Conservation (phyloP, 148 eudicot genomes). For the Tetragonia tetragonoides region DNA sequence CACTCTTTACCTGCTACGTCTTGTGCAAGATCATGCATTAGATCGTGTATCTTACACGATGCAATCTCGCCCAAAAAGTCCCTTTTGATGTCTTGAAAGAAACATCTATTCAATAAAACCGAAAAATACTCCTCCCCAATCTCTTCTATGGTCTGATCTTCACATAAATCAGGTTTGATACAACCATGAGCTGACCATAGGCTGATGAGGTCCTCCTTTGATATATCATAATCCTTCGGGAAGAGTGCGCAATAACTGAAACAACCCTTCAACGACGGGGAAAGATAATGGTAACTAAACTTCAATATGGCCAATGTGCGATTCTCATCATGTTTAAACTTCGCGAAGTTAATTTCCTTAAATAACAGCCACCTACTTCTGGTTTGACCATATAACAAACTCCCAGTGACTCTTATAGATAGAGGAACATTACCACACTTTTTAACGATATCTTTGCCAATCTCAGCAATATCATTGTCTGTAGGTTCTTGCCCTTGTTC, state of each 20-base stretch:
- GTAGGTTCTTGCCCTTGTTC: background rate
- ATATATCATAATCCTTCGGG: background rate
- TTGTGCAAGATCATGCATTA: slow-evolving; percentile 4
- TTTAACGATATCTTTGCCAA: background rate
- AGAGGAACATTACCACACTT: background rate
- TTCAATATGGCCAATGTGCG: background rate
- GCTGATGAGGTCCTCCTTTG: background rate
- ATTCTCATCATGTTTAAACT: too few species aligned
- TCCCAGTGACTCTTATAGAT: background rate
- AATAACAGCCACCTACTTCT: background rate
- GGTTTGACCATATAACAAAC: background rate
- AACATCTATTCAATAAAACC: background rate
- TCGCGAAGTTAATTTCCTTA: too few species aligned
- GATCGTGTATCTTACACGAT: background rate
- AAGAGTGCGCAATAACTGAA: background rate
- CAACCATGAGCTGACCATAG: slow-evolving; percentile 2
- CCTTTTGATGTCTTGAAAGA: background rate
- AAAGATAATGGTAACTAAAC: background rate
- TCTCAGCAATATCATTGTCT: background rate
- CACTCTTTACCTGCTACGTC: slow-evolving; percentile 12
- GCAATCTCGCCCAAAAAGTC: background rate
- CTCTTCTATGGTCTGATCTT: slow-evolving; percentile 5
- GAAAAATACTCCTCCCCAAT: background rate
- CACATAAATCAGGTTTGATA: background rate
- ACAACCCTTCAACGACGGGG: background rate